A percentile compares a stretch with the other conserved stretches of the same genome.
These are phyloP conservation scores for Clitoria ternatea DNA, from an alignment of 306 rosid species.

Conservation along the genomic window DNA sequence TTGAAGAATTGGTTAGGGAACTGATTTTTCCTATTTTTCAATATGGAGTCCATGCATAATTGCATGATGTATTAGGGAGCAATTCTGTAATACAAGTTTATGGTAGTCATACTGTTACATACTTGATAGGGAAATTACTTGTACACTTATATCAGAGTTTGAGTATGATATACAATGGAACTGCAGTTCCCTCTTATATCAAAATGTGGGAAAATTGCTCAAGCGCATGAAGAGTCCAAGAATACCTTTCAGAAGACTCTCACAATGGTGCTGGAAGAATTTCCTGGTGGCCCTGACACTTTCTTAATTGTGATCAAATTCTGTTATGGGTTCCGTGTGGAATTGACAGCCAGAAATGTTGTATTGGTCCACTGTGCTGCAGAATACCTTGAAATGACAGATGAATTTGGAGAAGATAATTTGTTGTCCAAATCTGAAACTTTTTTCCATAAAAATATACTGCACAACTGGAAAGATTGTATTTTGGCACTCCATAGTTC, in stretches of 20 bases:
- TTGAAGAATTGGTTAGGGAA: not conserved
- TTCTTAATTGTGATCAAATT: constrained; percentile 67
- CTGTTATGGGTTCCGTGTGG: constrained; percentile 71
- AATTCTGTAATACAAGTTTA: not conserved
- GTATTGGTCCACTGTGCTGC: constrained; percentile 67
- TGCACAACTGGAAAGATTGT: constrained; percentile 90
- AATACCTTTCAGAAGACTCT: constrained; percentile 33
- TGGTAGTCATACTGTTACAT: constrained; percentile 1
- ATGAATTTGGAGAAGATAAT: constrained; percentile 80
- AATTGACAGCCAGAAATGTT: constrained; percentile 71
- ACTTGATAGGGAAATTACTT: constrained; percentile 17
- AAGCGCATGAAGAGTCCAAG: constrained; percentile 50
- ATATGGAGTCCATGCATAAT: not conserved
- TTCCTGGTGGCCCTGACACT: constrained; percentile 84
- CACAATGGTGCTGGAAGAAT: constrained; percentile 54
- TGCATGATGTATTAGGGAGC: not conserved
- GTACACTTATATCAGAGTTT: constrained; percentile 22
- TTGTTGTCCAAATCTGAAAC: constrained; percentile 63
- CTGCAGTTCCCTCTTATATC: constrained; percentile 93
- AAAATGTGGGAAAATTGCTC: constrained; percentile 74
- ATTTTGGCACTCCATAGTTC: constrained; percentile 86
- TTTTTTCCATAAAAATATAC: constrained; percentile 61
- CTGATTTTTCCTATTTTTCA: not conserved
- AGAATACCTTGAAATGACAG: constrained; percentile 87
- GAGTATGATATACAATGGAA: constrained; percentile 22